Evolutionary conservation across 768 basidiomycete genomes (phyloP), one percentile per base, ranked within the genome.

Genomic region (Boletus coccyginus): DNA sequence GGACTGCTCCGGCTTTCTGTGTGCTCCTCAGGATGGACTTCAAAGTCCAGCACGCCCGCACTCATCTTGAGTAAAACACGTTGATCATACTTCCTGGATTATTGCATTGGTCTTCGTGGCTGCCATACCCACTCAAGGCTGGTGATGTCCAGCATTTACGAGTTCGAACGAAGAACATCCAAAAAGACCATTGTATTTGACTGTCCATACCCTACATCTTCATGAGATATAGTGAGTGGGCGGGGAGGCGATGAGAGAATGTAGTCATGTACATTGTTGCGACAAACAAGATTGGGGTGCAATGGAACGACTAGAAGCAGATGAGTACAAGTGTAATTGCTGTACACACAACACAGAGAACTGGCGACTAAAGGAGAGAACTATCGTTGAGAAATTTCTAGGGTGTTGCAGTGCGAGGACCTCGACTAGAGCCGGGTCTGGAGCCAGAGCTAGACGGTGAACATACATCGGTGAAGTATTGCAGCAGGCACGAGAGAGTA

Each of bases 391-490:
- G 21, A 56, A 40, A 58, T 48, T 44, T 69, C 67, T 68, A 69
- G 58, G 61, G 52, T 56, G 66, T 64, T 48, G 61, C 45, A n/a
- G 59, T 54, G 36, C 60, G 65, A 53, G 56, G 59, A 33, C 69
- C 69, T 16, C 70, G 66, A 56, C 69, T 70, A 27, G 69, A 70
- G 46, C 70, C 46, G 43, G 69, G 69, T 52, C 69, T 61, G 17
- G 69, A 70, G 43, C 60, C 59, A 48, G 62, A 56, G 21, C 61
- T 69, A n/a, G 24, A 47, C 5, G 44, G 38, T 11, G 32, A 48
- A 31, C 33, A 36, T 31, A 32, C n/a, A 27, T 55, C 2, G 59
- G 41, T 16, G 21, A 27, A 35, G 19, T 31, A 38, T 24, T 16
- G 5, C n/a, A 31, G 39, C 7, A 29, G 31, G 32, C 7, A 42